Evolutionary conservation across 345 rosid genomes (phyloP).

Genomic region (Brassica incana): DNA sequence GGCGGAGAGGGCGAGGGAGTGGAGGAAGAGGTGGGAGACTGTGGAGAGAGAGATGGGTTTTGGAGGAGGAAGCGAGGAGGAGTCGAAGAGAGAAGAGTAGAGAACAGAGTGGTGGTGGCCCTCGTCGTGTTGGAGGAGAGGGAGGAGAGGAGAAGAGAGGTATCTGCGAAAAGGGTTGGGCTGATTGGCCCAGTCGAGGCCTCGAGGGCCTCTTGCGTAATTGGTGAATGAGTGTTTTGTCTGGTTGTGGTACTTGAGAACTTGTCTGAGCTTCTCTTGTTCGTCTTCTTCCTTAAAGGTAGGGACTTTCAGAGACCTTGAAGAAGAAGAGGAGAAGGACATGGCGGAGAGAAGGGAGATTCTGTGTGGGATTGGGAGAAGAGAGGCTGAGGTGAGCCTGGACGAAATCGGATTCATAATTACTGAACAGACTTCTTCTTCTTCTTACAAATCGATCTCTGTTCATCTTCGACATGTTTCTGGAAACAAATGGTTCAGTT

Average conservation of each 20-base stretch:
- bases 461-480: slow-evolving; percentile 4
- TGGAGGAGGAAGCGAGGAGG: slow-evolving; percentile 64
- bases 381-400: slow-evolving; percentile 28
- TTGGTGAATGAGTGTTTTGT: slow-evolving; percentile 69
- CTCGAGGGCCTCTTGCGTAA: slow-evolving; percentile 81
- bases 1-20: slow-evolving; percentile 87
- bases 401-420: slow-evolving; percentile 26
- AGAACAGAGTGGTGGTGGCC: slow-evolving; percentile 29
- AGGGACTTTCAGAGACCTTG: slow-evolving; percentile 4
- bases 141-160: slow-evolving; percentile 58
- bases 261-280: slow-evolving; percentile 43
- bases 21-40: slow-evolving; percentile 64
- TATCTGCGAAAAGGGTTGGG: slow-evolving; percentile 90
- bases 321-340: slow-evolving; percentile 41
- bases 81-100: slow-evolving; percentile 56
- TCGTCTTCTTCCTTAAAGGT: slow-evolving; percentile 8
- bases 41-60: slow-evolving; percentile 53
- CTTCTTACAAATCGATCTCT: background rate
- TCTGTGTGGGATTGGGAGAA: slow-evolving; percentile 20
- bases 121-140: slow-evolving; percentile 52
- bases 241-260: slow-evolving; percentile 65
- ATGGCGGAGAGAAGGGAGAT: slow-evolving; percentile 28
- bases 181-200: slow-evolving; percentile 93
- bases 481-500: background rate
- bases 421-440: background rate